Conservation (phyloP, 148 eudicot species). For the Oxyria digyna region DNA sequence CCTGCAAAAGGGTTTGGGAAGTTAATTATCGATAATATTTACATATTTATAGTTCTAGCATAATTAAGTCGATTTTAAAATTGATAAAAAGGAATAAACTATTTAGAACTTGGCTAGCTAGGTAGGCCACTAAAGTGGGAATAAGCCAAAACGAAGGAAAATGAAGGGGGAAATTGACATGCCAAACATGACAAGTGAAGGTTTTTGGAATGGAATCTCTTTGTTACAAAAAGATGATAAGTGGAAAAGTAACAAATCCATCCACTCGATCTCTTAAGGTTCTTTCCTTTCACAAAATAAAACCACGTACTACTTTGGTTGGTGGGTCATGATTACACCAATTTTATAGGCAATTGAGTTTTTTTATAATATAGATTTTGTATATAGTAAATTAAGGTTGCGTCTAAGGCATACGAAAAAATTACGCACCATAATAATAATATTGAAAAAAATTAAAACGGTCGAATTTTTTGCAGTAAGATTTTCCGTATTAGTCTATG, state of each 20-base stretch:
- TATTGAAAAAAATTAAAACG: too few species aligned
- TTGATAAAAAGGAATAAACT: neutral
- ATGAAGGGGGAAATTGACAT: neutral
- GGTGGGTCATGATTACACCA: neutral
- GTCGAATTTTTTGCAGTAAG: too few species aligned
- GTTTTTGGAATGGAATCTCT: conserved; percentile 8
- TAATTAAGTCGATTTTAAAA: neutral
- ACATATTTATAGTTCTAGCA: too few species aligned
- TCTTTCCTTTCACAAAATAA: neutral
- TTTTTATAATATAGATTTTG: too few species aligned
- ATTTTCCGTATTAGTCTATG: too few species aligned
- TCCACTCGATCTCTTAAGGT: neutral
- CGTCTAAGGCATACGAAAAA: too few species aligned
- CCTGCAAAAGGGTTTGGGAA: conserved; percentile 30
- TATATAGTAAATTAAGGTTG: too few species aligned
- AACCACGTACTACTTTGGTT: neutral
- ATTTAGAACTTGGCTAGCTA: neutral
- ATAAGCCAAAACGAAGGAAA: neutral
- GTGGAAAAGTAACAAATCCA: neutral
- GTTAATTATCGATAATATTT: too few species aligned
- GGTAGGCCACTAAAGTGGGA: neutral
- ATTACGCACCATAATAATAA: too few species aligned
- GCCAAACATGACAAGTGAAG: conserved; percentile 4
- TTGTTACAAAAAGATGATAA: neutral
- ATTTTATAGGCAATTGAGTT: too few species aligned